Conservation (phyloP, 129 eudicot genomes). For the Helianthus annuus region DNA sequence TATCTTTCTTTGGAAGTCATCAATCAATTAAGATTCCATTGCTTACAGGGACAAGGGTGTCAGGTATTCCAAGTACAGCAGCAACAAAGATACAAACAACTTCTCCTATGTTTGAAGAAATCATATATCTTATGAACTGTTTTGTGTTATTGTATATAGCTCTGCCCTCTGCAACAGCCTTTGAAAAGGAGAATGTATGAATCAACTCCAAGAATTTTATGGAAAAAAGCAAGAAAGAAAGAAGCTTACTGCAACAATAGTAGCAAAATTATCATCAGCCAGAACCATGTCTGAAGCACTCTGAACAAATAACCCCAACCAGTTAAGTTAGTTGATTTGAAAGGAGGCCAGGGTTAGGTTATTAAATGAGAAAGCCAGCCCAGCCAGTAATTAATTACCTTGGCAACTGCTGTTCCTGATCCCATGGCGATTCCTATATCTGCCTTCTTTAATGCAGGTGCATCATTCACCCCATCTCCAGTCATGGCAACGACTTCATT, state of each 20-base stretch:
- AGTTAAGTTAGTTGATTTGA: no score
- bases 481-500: conserved; percentile 99
- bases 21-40: background rate
- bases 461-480: conserved; percentile 99
- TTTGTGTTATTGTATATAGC: conserved; percentile 98
- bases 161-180: conserved; percentile 99
- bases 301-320: conserved; percentile 32
- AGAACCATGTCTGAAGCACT: conserved; percentile 99
- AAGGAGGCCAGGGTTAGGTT: no score
- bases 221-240: no score
- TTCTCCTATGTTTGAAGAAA: conserved; percentile 98
- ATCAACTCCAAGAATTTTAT: no score
- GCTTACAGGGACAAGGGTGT: conserved; percentile 95
- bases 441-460: conserved; percentile 99
- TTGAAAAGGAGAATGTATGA: conserved; percentile 1
- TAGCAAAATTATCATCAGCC: conserved; percentile 99
- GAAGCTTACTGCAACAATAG: conserved; percentile 87
- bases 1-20: background rate
- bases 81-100: conserved; percentile 99
- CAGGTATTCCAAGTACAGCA: conserved; percentile 99
- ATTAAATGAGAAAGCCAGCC: no score
- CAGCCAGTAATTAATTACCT: conserved; percentile 66
- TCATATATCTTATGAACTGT: conserved; percentile 99
- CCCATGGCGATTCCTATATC: conserved; percentile 99
- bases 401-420: conserved; percentile 99